Percentiles rank a stretch among this genome's conserved stretches.
phyloP scores from a whole-genome alignment of 2,329 filamentous ascomycete species.

The Bipolaris gigantea region DNA sequence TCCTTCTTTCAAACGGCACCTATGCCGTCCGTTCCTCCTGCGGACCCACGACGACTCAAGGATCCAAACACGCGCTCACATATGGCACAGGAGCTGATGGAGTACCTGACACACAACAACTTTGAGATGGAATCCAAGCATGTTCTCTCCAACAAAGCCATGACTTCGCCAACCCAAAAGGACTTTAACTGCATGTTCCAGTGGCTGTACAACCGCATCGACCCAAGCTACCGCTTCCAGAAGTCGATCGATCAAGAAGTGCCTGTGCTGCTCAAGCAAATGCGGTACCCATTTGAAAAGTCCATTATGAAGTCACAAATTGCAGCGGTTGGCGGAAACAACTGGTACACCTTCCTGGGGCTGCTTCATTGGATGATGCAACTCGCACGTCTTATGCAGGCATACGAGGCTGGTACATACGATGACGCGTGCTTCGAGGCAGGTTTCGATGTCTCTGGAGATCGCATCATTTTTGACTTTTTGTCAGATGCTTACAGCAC shows the following conservation, averaged over 20 bases:
- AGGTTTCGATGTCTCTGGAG: conserved; percentile 82
- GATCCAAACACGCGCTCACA: conserved; percentile 78
- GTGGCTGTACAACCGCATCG: conserved; percentile 94
- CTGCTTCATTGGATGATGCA: conserved; percentile 99
- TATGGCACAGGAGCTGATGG: conserved; percentile 85
- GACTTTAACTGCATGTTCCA: conserved; percentile 98
- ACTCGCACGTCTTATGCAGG: conserved; percentile 88
- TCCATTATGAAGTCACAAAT: conserved; percentile 97
- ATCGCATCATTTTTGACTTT: conserved; percentile 94
- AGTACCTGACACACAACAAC: conserved; percentile 90
- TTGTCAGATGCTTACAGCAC: conserved; percentile 87
- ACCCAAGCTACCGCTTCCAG: conserved; percentile 88
- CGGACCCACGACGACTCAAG: conserved; percentile 83
- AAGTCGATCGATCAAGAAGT: conserved; percentile 96
- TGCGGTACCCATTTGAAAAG: conserved; percentile 93
- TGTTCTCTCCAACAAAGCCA: conserved; percentile 82
- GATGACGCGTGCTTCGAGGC: conserved; percentile 87
- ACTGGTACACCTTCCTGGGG: conserved; percentile 93
- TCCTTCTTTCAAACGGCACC: conserved; percentile 94
- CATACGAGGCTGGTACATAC: conserved; percentile 76
- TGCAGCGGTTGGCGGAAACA: conserved; percentile 90
- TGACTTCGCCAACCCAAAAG: conserved; percentile 94
- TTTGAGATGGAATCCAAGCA: conserved; percentile 99
- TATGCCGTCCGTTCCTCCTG: conserved; percentile 76
- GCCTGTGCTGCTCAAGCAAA: conserved; percentile 84